phyloP scores from a whole-genome alignment of 306 rosid species.

The Sicyos baderoa region DNA sequence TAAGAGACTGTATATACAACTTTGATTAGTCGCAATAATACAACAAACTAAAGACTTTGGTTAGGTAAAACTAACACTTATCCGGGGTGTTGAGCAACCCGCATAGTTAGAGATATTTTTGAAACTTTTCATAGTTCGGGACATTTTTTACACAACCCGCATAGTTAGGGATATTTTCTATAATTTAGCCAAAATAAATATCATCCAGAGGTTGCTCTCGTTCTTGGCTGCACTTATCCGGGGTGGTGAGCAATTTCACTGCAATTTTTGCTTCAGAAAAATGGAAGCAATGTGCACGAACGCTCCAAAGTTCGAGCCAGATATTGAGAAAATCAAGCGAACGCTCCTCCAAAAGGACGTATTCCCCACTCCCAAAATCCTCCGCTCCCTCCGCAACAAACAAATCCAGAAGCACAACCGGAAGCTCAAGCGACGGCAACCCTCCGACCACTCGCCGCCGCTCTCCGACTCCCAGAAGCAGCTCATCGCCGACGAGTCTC shows the following conservation, averaged over 20 bases:
- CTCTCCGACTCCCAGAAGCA: slow-evolving; percentile 39
- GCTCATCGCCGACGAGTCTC: slow-evolving; percentile 38
- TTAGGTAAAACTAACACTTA: too few relatives aligned
- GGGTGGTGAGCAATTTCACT: neutral
- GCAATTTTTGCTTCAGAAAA: slow-evolving; percentile 1
- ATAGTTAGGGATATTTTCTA: too few relatives aligned
- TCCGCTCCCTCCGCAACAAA: slow-evolving; percentile 77
- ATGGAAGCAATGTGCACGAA: slow-evolving; percentile 49
- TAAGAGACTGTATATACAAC: too few relatives aligned
- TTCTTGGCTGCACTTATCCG: too few relatives aligned
- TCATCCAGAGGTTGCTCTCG: too few relatives aligned
- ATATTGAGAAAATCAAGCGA: slow-evolving; percentile 47
- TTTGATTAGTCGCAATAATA: too few relatives aligned
- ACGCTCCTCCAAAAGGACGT: slow-evolving; percentile 47
- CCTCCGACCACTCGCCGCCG: slow-evolving; percentile 23
- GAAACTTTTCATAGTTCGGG: too few relatives aligned
- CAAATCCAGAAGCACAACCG: slow-evolving; percentile 72
- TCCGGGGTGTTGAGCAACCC: too few relatives aligned
- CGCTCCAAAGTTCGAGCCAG: slow-evolving; percentile 47
- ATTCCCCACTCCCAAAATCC: slow-evolving; percentile 56
- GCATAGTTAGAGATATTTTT: too few relatives aligned
- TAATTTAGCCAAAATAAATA: too few relatives aligned
- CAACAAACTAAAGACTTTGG: too few relatives aligned
- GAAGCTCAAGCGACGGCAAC: slow-evolving; percentile 35
- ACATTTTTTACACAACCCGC: too few relatives aligned